Conservation (phyloP, 75 land plant species). For the Cunninghamia lanceolata region DNA sequence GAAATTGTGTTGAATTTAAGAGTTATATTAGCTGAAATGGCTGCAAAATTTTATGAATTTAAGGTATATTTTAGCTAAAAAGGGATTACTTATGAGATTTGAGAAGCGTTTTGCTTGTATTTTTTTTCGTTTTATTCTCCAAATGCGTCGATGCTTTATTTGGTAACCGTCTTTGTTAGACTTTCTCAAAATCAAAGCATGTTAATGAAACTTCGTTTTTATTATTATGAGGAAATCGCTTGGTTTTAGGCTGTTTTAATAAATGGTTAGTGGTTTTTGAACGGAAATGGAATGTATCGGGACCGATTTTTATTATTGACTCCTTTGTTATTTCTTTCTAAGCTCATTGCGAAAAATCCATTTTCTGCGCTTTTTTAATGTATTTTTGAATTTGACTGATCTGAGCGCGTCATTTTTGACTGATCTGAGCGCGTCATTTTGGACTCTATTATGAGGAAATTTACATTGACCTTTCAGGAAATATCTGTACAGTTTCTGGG, state of each 20-base stretch:
- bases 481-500: background rate
- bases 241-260: background rate
- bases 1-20: too few relatives aligned
- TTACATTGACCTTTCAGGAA: background rate
- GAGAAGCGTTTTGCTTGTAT: background rate
- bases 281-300: background rate
- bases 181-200: background rate
- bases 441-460: background rate
- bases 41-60: too few relatives aligned
- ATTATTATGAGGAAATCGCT: background rate
- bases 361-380: background rate
- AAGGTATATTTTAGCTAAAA: background rate
- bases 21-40: too few relatives aligned
- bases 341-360: background rate
- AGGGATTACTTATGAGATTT: background rate
- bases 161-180: background rate
- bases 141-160: background rate
- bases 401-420: background rate
- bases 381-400: background rate
- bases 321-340: background rate
- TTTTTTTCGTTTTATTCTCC: background rate
- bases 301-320: background rate
- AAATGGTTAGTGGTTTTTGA: background rate
- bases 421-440: background rate
- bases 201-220: background rate